Percentiles rank a stretch among this genome's conserved stretches.
Evolutionary conservation across 2,329 filamentous ascomycete genomes (phyloP).

Genomic region (Cladosporium sp.): DNA sequence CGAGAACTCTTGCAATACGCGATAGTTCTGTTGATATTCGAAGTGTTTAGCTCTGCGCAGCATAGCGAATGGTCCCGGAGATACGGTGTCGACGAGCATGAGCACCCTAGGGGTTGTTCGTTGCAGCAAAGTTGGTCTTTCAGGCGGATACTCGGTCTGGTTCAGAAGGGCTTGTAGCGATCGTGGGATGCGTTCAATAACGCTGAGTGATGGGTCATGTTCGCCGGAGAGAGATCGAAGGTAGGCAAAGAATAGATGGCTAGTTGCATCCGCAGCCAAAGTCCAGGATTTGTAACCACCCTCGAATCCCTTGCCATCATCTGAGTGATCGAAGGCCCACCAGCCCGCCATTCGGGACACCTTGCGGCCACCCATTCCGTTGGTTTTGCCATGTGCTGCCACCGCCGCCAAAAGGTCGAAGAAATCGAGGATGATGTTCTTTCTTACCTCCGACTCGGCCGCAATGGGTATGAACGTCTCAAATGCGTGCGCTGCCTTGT

Average conservation of each 20-base stretch:
- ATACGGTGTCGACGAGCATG: constrained; percentile 95
- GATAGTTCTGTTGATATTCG: constrained; percentile 86
- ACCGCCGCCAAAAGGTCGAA: constrained; percentile 90
- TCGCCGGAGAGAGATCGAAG: constrained; percentile 86
- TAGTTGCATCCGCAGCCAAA: constrained; percentile 88
- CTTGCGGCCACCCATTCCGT: constrained; percentile 89
- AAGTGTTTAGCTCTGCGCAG: constrained; percentile 90
- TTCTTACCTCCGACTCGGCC: constrained; percentile 78
- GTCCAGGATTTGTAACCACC: constrained; percentile 88
- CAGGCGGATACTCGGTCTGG: constrained; percentile 90
- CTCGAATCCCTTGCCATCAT: constrained; percentile 87
- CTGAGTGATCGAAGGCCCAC: constrained; percentile 95
- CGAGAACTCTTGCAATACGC: constrained; percentile 77
- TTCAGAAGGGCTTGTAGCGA: constrained; percentile 86
- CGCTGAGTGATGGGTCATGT: constrained; percentile 61
- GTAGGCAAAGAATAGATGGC: constrained; percentile 97
- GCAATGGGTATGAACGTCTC: constrained; percentile 94
- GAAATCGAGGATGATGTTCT: constrained; percentile 90
- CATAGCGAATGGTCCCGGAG: constrained; percentile 87
- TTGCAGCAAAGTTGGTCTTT: constrained; percentile 70
- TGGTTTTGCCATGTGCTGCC: constrained; percentile 87
- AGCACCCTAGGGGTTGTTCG: constrained; percentile 81
- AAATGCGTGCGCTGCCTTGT: constrained; percentile 87
- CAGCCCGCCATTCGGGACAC: constrained; percentile 92
- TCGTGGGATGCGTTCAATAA: constrained; percentile 81